phyloP scores from a whole-genome alignment of 1,139 yeast genomes.

The Sugiyamaella castrensis region DNA sequence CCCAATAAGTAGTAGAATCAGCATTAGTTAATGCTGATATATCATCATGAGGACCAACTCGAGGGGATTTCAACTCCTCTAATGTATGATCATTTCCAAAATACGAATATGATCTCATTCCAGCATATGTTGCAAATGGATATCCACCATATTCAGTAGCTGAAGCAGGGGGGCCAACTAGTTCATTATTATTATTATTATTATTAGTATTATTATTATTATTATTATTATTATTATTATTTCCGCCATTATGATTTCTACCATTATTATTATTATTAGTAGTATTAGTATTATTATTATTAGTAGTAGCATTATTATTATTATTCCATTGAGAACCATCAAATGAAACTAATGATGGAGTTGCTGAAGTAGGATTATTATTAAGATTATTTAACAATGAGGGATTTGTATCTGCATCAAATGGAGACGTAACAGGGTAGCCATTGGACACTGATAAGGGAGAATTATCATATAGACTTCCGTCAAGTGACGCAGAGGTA shows the following conservation, averaged over 20 bases:
- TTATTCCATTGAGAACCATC: constrained; percentile 7
- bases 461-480: constrained; percentile 4
- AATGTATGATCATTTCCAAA: constrained; percentile 7
- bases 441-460: constrained; percentile 4
- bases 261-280: constrained; percentile 1
- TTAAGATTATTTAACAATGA: constrained; percentile 6
- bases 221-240: neutral
- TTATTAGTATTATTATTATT: too few relatives aligned
- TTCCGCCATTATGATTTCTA: too few relatives aligned
- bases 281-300: too few relatives aligned
- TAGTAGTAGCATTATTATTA: neutral
- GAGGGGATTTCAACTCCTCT: constrained; percentile 16
- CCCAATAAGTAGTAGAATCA: constrained; percentile 25
- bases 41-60: constrained; percentile 12
- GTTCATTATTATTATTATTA: neutral
- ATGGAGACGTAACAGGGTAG: constrained; percentile 11
- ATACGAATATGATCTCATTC: constrained; percentile 16
- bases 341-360: constrained; percentile 13
- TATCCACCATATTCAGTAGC: neutral
- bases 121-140: constrained; percentile 6
- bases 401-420: constrained; percentile 15
- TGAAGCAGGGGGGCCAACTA: constrained; percentile 2
- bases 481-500: constrained; percentile 7
- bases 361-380: constrained; percentile 12
- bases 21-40: neutral